These are phyloP conservation scores for Colletotrichum tropicicola DNA, from an alignment of 2,329 filamentous ascomycete species.

Conservation along the genomic window DNA sequence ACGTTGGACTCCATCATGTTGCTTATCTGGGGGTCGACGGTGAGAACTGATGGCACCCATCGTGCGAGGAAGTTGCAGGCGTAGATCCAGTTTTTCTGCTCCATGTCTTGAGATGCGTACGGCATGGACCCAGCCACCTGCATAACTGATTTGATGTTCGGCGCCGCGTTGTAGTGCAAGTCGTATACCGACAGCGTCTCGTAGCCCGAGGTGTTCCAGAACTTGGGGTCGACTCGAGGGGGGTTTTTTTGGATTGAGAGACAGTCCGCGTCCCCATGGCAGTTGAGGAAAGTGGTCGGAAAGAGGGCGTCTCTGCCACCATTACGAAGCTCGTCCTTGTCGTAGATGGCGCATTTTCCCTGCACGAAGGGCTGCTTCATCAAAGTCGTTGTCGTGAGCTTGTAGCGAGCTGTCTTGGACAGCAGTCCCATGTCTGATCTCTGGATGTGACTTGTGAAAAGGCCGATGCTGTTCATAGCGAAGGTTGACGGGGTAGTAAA, in stretches of 20 bases:
- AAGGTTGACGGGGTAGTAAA: not conserved
- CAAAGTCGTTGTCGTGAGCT: not conserved
- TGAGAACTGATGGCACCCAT: not conserved
- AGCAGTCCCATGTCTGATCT: not conserved
- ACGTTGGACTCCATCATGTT: slow-evolving; percentile 6
- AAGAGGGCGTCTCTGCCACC: not conserved
- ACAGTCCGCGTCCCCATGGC: not conserved
- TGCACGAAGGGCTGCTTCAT: slow-evolving; percentile 14
- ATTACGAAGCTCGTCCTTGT: not conserved
- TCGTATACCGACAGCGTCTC: not conserved
- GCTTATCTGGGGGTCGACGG: not conserved
- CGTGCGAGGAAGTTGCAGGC: slow-evolving; percentile 4
- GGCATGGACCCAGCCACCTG: not conserved
- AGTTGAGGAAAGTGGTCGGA: slow-evolving; percentile 1
- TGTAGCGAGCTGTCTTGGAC: not conserved
- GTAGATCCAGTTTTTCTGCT: slow-evolving; percentile 9
- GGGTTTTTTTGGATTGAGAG: not conserved
- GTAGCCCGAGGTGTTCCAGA: not conserved
- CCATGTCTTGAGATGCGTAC: not conserved
- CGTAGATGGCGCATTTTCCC: not conserved
- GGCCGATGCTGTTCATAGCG: not conserved
- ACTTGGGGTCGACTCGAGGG: not conserved
- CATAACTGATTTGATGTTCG: not conserved
- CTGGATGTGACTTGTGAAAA: not conserved
- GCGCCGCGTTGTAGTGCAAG: not conserved